phyloP scores from a whole-genome alignment of 2,329 filamentous ascomycete species.

The Venturiaceae sp. region DNA sequence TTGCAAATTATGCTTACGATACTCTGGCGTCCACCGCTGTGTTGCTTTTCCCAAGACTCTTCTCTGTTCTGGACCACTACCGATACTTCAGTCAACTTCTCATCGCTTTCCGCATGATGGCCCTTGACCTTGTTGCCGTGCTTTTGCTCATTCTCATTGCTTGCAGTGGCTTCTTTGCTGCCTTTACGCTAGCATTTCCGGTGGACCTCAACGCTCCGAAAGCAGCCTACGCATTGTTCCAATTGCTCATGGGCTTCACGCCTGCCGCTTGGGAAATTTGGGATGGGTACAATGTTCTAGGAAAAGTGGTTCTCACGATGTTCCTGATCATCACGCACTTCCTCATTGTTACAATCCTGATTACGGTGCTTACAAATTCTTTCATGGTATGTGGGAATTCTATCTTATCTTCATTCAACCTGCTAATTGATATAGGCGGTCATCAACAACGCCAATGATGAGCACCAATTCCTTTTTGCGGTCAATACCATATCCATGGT shows the following conservation, averaged over 20 bases:
- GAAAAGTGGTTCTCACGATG: constrained; percentile 63
- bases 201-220: constrained; percentile 59
- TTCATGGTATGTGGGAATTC: constrained; percentile 62
- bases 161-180: constrained; percentile 92
- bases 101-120: constrained; percentile 92
- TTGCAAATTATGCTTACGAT: constrained; percentile 83
- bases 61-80: constrained; percentile 89
- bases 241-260: constrained; percentile 92
- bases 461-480: constrained; percentile 86
- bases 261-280: constrained; percentile 88
- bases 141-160: constrained; percentile 75
- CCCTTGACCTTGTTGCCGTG: constrained; percentile 76
- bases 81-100: constrained; percentile 92
- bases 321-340: constrained; percentile 96
- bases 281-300: constrained; percentile 73
- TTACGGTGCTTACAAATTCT: constrained; percentile 91
- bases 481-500: constrained; percentile 98
- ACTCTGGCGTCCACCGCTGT: constrained; percentile 89
- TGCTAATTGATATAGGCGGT: constrained; percentile 41
- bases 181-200: constrained; percentile 74
- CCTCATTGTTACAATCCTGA: constrained; percentile 84
- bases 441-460: constrained; percentile 84
- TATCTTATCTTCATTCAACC: too few relatives aligned
- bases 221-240: constrained; percentile 85
- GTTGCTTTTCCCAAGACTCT: constrained; percentile 78